These are phyloP conservation scores for Rhytidhysteron rufulum DNA, from an alignment of 2,329 filamentous ascomycete species.

Conservation along the genomic window DNA sequence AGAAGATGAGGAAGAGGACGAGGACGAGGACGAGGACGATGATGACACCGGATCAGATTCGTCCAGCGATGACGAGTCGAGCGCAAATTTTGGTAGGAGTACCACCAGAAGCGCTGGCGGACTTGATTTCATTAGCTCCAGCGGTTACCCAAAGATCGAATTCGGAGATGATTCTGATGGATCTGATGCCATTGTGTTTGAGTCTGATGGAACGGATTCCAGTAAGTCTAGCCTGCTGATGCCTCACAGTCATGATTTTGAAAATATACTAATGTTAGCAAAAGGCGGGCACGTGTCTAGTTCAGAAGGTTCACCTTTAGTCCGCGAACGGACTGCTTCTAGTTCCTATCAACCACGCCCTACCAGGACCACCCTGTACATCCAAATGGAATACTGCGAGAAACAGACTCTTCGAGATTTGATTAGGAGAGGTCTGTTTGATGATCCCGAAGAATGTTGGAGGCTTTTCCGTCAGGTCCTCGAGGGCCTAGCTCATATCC, in stretches of 20 bases:
- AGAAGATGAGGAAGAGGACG: no score
- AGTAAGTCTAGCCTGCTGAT: slow-evolving; percentile 18
- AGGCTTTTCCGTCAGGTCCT: slow-evolving; percentile 85
- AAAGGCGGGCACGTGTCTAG: slow-evolving; percentile 7
- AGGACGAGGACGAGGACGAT: no score
- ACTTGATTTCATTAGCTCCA: slow-evolving; percentile 90
- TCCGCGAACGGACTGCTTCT: slow-evolving; percentile 39
- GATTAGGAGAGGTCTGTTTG: slow-evolving; percentile 70
- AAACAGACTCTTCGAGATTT: slow-evolving; percentile 87
- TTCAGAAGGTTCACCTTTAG: slow-evolving; percentile 31
- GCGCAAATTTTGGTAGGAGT: slow-evolving; percentile 56
- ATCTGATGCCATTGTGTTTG: slow-evolving; percentile 32
- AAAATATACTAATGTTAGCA: slow-evolving; percentile 4
- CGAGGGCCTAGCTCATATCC: slow-evolving; percentile 86
- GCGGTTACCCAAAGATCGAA: slow-evolving; percentile 70
- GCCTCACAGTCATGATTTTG: no score
- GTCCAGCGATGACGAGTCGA: slow-evolving; percentile 13
- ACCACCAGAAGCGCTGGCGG: slow-evolving; percentile 71
- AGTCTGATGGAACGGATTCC: slow-evolving; percentile 35
- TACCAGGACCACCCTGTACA: slow-evolving; percentile 77
- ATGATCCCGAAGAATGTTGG: slow-evolving; percentile 78
- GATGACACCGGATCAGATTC: slow-evolving; percentile 20
- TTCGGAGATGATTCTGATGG: slow-evolving; percentile 57
- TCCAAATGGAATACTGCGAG: slow-evolving; percentile 99
- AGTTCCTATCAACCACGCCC: slow-evolving; percentile 47